These are phyloP conservation scores for Aspergillus sp. DNA, from an alignment of 2,329 filamentous ascomycete genomes.

Conservation along the genomic window DNA sequence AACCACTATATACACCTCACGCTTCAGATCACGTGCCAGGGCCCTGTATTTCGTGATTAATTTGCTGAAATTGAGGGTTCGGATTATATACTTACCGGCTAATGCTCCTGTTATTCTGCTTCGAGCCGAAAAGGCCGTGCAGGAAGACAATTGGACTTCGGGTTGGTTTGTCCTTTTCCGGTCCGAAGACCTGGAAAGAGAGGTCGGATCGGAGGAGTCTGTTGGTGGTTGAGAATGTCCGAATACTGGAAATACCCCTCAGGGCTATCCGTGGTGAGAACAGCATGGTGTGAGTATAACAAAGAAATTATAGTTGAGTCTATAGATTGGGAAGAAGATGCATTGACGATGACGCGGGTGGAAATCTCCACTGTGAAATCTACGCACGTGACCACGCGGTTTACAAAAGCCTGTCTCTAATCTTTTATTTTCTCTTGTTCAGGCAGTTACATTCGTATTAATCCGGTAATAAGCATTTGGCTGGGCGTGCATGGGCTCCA, in stretches of 20 bases:
- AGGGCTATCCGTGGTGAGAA: conserved; percentile 14
- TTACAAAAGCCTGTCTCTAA: background rate
- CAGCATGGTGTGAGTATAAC: background rate
- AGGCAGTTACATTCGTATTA: background rate
- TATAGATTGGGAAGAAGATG: background rate
- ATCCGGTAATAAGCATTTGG: background rate
- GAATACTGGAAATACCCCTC: conserved; percentile 16
- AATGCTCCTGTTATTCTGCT: conserved; percentile 90
- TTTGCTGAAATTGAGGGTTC: background rate
- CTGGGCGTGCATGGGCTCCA: background rate
- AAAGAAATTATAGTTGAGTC: background rate
- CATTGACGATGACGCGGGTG: conserved; percentile 1
- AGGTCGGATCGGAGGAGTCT: conserved; percentile 28
- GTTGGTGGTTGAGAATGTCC: conserved; percentile 33
- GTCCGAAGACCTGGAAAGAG: conserved; percentile 37
- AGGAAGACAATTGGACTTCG: conserved; percentile 75
- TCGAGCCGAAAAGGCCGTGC: conserved; percentile 91
- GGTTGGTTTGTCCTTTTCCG: conserved; percentile 31
- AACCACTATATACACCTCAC: conserved; percentile 79
- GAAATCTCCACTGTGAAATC: background rate
- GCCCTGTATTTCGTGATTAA: conserved; percentile 47
- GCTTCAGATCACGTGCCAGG: conserved; percentile 75
- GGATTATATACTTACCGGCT: conserved; percentile 70
- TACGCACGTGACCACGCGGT: background rate
- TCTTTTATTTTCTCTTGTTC: background rate